Evolutionary conservation across 106 monocot genomes (phyloP), one percentile per base, ranked within the genome.

Genomic region (Triglochin maritima): DNA sequence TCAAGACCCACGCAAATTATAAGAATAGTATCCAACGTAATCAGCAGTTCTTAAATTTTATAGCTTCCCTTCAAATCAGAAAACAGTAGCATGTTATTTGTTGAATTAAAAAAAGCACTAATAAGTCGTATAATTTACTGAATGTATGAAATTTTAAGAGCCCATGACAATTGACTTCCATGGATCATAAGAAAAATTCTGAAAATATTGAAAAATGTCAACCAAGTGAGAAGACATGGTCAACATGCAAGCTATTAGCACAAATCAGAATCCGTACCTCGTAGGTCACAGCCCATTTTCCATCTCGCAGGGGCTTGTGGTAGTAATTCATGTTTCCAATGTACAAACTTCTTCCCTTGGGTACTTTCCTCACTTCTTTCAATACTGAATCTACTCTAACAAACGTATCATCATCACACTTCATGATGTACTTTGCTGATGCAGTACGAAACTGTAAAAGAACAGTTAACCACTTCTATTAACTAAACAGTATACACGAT

Each of bases 271-370:
- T 17, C 3, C 44, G 51, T 88, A 96, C 95, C 90, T 96, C 95
- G 76, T 90, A 88, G 66, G 95, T 96, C 14, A 90, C 95, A 60
- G 95, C 95, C 95, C 95, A 96, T 73, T 96, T 96, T 51, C 95
- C 95, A 62, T 60, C 6, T 4, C 95, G 83, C 69, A 96, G 60
- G 6, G 95, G 95, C 69, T 85, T 87, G 85, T 96, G 90, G 63
- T 84, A 88, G 61, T 79, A 90, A 71, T 96, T 96, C 9, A 96
- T 87, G 68, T 96, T 96, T 29, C 95, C 95, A 10, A 91, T 47
- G 65, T 96, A 96, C 2, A 90, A 50, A 55, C 90, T 96, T 80
- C 29, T 77, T 63, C 70, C 66, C 55, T 44, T 60, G 46, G 79
- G 73, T 12, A 90, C 47, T 80, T 85, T 83, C 60, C 72, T 77